Evolutionary conservation across 2,329 filamentous ascomycete genomes (phyloP).

Genomic region (Aspergillus sp.): DNA sequence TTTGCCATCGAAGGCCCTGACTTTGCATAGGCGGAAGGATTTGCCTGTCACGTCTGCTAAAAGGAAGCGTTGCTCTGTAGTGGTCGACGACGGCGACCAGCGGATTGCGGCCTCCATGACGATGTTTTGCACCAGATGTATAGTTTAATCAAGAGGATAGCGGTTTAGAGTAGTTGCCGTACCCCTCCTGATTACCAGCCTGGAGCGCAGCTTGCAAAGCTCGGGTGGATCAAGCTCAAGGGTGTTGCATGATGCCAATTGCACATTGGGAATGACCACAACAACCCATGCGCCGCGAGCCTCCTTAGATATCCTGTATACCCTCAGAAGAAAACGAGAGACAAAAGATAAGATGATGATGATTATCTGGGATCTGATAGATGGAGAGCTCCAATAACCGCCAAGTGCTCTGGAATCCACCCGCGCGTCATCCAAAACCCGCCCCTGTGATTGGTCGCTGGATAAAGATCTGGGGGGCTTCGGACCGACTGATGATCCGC

Average conservation of each 20-base stretch:
- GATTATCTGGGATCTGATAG: too few species aligned
- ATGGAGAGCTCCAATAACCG: neutral
- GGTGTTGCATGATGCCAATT: conserved; percentile 1
- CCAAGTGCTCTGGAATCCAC: neutral
- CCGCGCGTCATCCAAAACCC: conserved; percentile 10
- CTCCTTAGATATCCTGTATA: too few species aligned
- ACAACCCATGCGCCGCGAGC: too few species aligned
- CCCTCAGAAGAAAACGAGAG: too few species aligned
- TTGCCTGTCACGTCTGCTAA: conserved; percentile 56
- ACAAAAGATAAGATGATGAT: too few species aligned
- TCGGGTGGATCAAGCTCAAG: conserved; percentile 4
- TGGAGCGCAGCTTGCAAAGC: conserved; percentile 3
- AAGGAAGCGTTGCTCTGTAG: conserved; percentile 50
- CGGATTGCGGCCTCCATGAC: conserved; percentile 48
- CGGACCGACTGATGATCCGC: conserved; percentile 27
- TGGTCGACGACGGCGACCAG: conserved; percentile 55
- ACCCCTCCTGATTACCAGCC: too few species aligned
- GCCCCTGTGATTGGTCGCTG: conserved; percentile 19
- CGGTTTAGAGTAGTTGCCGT: too few species aligned
- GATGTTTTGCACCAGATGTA: neutral
- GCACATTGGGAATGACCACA: neutral
- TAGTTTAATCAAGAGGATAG: neutral
- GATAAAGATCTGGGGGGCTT: conserved; percentile 14
- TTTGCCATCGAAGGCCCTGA: conserved; percentile 34
- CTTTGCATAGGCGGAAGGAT: conserved; percentile 51